Conservation (phyloP, 352 stramenopile genomes). For the Phytophthora hybrid region DNA sequence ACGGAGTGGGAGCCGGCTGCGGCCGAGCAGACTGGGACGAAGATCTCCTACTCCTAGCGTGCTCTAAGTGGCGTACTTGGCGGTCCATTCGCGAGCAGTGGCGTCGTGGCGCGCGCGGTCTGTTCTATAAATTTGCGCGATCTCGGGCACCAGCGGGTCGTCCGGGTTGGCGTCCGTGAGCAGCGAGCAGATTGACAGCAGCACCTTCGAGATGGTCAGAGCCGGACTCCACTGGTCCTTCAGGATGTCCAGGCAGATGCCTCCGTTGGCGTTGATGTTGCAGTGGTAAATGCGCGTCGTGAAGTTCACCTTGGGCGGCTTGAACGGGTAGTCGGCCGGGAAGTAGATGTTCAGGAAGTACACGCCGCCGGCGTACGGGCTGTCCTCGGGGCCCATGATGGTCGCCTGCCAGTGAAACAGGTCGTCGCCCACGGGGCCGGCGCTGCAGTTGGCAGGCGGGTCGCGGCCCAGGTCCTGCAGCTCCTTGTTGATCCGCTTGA, state of each 20-base stretch:
- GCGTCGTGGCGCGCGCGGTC: slow-evolving; percentile 94
- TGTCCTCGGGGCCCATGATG: slow-evolving; percentile 99
- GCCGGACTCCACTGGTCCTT: slow-evolving; percentile 99
- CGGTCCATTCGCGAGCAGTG: slow-evolving; percentile 97
- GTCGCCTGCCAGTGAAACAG: slow-evolving; percentile 98
- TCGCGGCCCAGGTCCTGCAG: slow-evolving; percentile 95
- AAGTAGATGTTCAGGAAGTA: slow-evolving; percentile 99
- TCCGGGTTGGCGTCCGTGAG: slow-evolving; percentile 99
- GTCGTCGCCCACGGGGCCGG: slow-evolving; percentile 97
- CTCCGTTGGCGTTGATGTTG: slow-evolving; percentile 99
- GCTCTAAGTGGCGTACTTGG: slow-evolving; percentile 98
- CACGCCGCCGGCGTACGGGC: slow-evolving; percentile 97
- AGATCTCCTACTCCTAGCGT: slow-evolving; percentile 52
- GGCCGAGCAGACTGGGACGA: slow-evolving; percentile 24
- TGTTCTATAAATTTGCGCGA: slow-evolving; percentile 96
- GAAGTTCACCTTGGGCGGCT: slow-evolving; percentile 99
- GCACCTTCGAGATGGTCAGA: slow-evolving; percentile 99
- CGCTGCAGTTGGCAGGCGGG: slow-evolving; percentile 98
- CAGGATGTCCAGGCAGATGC: slow-evolving; percentile 99
- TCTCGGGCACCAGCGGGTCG: slow-evolving; percentile 96
- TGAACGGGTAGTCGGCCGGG: slow-evolving; percentile 99
- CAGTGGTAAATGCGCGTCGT: slow-evolving; percentile 99
- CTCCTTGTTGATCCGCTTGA: slow-evolving; percentile 97
- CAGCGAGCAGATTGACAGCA: slow-evolving; percentile 99
- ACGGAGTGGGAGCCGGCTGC: neutral